phyloP scores from a whole-genome alignment of 768 basidiomycete species.

The Tulasnella sp. region DNA sequence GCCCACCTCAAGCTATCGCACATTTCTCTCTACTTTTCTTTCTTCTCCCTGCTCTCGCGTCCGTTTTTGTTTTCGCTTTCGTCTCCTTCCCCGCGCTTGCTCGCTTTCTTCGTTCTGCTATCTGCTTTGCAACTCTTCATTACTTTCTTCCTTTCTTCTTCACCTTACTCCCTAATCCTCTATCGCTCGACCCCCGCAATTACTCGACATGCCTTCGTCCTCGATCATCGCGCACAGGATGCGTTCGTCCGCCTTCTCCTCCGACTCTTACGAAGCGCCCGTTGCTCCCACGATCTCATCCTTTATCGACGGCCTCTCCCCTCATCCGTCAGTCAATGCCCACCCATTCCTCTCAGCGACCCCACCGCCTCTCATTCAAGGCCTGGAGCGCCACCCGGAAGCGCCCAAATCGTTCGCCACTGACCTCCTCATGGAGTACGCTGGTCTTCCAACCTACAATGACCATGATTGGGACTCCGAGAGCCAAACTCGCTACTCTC shows the following conservation, averaged over 20 bases:
- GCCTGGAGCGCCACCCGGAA: slow-evolving; percentile 9
- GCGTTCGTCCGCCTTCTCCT: neutral
- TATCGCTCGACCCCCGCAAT: neutral
- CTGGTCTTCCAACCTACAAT: neutral
- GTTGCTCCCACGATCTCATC: neutral
- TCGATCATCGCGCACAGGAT: slow-evolving; percentile 6
- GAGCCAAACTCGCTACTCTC: neutral
- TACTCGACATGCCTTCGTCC: neutral
- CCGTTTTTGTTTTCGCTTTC: neutral
- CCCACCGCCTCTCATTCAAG: neutral
- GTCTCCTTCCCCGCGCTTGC: neutral
- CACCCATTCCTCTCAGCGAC: neutral
- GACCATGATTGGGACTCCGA: neutral
- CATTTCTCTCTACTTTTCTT: neutral
- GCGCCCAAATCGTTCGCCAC: neutral
- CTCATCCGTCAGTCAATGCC: slow-evolving; percentile 1
- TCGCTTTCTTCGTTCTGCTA: neutral
- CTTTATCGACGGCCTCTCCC: slow-evolving; percentile 9
- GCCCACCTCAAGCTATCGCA: neutral
- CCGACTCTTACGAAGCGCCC: neutral
- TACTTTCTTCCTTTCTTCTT: neutral
- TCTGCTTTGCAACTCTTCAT: neutral
- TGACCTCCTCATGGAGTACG: neutral
- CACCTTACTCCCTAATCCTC: neutral
- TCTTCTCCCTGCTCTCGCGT: neutral